Evolutionary conservation across 2,329 filamentous ascomycete genomes (phyloP).

Genomic region (Pseudocercospora musae): DNA sequence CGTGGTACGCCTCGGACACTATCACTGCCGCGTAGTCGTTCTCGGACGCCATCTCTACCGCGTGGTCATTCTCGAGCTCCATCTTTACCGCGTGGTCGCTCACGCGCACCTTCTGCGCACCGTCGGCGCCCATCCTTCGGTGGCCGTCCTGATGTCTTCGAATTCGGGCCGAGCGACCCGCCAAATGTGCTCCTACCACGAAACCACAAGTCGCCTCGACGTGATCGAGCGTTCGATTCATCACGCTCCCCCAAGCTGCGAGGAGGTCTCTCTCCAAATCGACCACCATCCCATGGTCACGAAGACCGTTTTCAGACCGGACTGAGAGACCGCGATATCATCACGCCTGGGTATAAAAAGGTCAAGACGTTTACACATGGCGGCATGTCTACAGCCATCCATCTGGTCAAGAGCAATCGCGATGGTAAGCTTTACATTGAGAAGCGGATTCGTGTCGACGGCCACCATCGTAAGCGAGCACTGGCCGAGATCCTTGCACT

Average conservation of each 20-base stretch:
- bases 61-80: neutral
- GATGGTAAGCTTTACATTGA: constrained; percentile 16
- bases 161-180: neutral
- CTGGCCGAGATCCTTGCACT: constrained; percentile 11
- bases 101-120: neutral
- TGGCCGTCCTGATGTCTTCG: neutral
- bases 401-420: constrained; percentile 4
- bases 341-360: constrained; percentile 1
- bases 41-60: neutral
- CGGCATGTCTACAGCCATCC: constrained; percentile 13
- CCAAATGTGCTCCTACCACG: neutral
- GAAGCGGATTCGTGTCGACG: constrained; percentile 13
- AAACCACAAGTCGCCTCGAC: neutral
- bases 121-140: neutral
- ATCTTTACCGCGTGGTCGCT: neutral
- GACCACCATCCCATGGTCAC: neutral
- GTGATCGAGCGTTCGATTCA: neutral
- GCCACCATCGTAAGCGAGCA: neutral
- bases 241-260: neutral
- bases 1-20: neutral
- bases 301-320: neutral
- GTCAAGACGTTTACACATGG: constrained; percentile 9
- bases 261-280: neutral
- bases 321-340: neutral
- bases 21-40: neutral